Percentiles rank a stretch among this genome's conserved stretches.
These are phyloP conservation scores for Butyriboletus loyo DNA, from an alignment of 768 basidiomycete species.

Conservation along the genomic window DNA sequence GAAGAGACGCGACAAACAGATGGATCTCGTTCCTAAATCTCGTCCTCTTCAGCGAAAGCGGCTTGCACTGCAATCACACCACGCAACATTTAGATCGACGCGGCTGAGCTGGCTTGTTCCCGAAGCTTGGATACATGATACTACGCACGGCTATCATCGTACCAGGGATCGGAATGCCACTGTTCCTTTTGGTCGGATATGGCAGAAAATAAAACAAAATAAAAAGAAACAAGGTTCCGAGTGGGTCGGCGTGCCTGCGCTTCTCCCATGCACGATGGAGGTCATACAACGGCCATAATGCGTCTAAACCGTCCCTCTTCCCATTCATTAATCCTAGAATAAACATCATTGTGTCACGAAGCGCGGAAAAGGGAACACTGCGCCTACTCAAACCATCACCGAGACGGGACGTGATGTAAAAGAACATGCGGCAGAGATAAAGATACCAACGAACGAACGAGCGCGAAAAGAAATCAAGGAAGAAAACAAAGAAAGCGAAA, in stretches of 20 bases:
- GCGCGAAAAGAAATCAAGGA: neutral
- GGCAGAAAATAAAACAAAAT: neutral
- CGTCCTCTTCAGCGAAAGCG: neutral
- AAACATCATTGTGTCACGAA: slow-evolving; percentile 13
- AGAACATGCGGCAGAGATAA: slow-evolving; percentile 16
- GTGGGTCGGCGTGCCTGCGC: slow-evolving; percentile 18
- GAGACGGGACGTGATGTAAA: slow-evolving; percentile 11
- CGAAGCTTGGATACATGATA: neutral
- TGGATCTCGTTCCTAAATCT: slow-evolving; percentile 21
- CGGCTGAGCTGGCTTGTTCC: neutral
- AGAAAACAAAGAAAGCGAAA: slow-evolving; percentile 4
- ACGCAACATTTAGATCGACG: slow-evolving; percentile 12
- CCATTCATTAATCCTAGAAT: slow-evolving; percentile 27
- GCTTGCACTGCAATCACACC: slow-evolving; percentile 1
- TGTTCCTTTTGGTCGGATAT: neutral
- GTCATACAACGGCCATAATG: slow-evolving; percentile 19
- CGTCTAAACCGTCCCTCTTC: slow-evolving; percentile 13
- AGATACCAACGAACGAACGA: slow-evolving; percentile 2
- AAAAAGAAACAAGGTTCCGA: slow-evolving; percentile 29
- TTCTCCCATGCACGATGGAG: slow-evolving; percentile 15
- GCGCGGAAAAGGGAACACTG: neutral
- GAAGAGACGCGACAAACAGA: neutral
- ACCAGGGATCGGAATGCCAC: slow-evolving; percentile 1
- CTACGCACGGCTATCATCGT: neutral
- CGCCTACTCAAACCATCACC: slow-evolving; percentile 2